phyloP scores from a whole-genome alignment of 139 green algal species.

The Chlorella sp. region DNA sequence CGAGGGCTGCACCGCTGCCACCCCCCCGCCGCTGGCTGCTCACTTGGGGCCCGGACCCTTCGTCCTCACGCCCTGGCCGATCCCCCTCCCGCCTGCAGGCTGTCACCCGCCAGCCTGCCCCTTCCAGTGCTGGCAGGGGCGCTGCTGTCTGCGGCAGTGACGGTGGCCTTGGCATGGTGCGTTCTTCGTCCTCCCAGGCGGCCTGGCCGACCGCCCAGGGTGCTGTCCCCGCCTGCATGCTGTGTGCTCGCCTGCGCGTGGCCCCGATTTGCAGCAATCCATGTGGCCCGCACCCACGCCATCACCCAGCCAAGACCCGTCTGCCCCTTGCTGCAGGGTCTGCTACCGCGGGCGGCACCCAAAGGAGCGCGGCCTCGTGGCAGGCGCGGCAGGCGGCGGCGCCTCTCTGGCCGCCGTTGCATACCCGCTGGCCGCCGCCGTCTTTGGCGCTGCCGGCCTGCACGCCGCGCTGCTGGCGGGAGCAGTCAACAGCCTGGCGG shows the following conservation, averaged over 20 bases:
- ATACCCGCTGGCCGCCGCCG: slow-evolving; percentile 30
- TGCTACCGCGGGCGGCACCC: slow-evolving; percentile 28
- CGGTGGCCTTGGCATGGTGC: slow-evolving; percentile 25
- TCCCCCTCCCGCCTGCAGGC: slow-evolving; percentile 3
- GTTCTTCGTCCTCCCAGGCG: too few species aligned
- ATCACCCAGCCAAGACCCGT: too few species aligned
- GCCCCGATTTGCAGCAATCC: too few species aligned
- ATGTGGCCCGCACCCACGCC: too few species aligned
- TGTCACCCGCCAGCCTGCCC: slow-evolving; percentile 4
- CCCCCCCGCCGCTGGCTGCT: not conserved
- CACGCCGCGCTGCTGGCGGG: slow-evolving; percentile 40
- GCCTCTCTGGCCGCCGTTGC: slow-evolving; percentile 19
- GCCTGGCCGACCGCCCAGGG: too few species aligned
- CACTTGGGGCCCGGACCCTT: too few species aligned
- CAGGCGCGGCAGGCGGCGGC: slow-evolving; percentile 38
- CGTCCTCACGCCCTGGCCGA: not conserved
- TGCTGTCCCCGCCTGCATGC: too few species aligned
- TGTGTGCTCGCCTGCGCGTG: not conserved
- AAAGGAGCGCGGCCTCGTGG: slow-evolving; percentile 41
- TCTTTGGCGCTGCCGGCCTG: slow-evolving; percentile 40
- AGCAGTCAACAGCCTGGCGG: slow-evolving; percentile 41
- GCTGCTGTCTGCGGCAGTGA: not conserved
- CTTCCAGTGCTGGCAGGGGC: slow-evolving; percentile 3
- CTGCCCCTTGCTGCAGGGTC: not conserved
- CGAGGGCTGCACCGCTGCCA: not conserved